A percentile compares a stretch with the other conserved stretches of the same genome.
These are phyloP conservation scores for Aschersonia sp. DNA, from an alignment of 2,329 filamentous ascomycete species.

Conservation along the genomic window DNA sequence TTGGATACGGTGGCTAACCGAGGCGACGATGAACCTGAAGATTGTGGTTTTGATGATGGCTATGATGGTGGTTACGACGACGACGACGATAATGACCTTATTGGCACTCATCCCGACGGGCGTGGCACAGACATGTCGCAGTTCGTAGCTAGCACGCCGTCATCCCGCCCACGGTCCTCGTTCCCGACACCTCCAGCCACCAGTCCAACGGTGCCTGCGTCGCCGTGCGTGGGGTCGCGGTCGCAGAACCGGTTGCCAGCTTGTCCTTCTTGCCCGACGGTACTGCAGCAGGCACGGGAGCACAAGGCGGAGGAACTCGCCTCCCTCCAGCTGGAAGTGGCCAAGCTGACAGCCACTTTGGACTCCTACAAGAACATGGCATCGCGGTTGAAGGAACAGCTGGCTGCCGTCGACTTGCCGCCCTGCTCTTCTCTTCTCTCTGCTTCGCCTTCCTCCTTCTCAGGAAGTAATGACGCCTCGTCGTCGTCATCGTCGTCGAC, in stretches of 20 bases:
- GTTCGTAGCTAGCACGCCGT: slow-evolving; percentile 36
- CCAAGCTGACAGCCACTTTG: slow-evolving; percentile 30
- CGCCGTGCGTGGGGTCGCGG: slow-evolving; percentile 18
- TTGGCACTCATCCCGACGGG: slow-evolving; percentile 5
- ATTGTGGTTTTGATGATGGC: slow-evolving; percentile 22
- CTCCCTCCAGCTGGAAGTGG: slow-evolving; percentile 32
- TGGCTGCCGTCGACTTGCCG: slow-evolving; percentile 11
- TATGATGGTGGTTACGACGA: slow-evolving; percentile 32
- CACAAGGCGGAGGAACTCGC: slow-evolving; percentile 30
- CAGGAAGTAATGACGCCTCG: too few relatives aligned
- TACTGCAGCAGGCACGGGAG: slow-evolving; percentile 28
- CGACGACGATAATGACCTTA: slow-evolving; percentile 27
- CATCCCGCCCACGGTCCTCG: slow-evolving; percentile 21
- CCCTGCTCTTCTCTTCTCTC: neutral
- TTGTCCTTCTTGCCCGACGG: neutral
- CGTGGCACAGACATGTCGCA: slow-evolving; percentile 33
- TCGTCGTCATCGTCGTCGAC: slow-evolving; percentile 4
- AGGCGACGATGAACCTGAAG: slow-evolving; percentile 9
- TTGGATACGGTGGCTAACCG: too few relatives aligned
- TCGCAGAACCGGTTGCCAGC: slow-evolving; percentile 25
- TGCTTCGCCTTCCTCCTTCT: neutral
- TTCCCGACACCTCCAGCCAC: slow-evolving; percentile 43
- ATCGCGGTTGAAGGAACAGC: slow-evolving; percentile 18
- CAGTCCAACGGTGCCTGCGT: slow-evolving; percentile 25
- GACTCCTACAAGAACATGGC: slow-evolving; percentile 30